phyloP scores from a whole-genome alignment of 768 basidiomycete species.

The Boletales sp. region DNA sequence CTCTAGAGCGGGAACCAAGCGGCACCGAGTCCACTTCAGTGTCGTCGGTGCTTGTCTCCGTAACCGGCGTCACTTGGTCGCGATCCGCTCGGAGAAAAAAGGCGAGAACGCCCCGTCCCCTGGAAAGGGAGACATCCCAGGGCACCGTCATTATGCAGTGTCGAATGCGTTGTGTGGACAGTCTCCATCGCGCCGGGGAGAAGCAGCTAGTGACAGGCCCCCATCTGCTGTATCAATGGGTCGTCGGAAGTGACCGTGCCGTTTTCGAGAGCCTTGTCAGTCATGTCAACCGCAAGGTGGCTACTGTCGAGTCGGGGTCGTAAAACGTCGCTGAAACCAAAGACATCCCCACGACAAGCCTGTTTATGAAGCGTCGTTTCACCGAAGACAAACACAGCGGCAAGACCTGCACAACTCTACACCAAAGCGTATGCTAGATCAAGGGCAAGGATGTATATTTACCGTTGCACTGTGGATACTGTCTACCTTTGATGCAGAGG shows the following conservation, averaged over 20 bases:
- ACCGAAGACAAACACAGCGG: too few relatives aligned
- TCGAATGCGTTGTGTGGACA: slow-evolving; percentile 23
- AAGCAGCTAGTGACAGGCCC: slow-evolving; percentile 3
- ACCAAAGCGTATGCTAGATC: too few relatives aligned
- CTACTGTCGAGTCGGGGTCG: not conserved
- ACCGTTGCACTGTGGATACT: too few relatives aligned
- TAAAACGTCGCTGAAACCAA: not conserved
- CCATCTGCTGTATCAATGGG: slow-evolving; percentile 52
- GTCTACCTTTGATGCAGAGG: too few relatives aligned
- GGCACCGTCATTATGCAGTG: slow-evolving; percentile 16
- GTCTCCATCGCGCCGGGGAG: slow-evolving; percentile 11
- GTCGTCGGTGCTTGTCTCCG: slow-evolving; percentile 25
- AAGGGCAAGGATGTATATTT: too few relatives aligned
- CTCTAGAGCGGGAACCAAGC: not conserved
- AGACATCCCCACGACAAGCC: too few relatives aligned
- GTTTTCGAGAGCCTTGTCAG: slow-evolving; percentile 67
- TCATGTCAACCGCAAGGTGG: slow-evolving; percentile 56
- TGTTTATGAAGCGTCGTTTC: too few relatives aligned
- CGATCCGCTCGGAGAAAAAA: slow-evolving; percentile 57
- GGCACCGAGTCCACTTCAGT: not conserved
- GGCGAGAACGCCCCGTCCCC: slow-evolving; percentile 4
- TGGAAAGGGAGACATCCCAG: not conserved
- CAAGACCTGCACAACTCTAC: too few relatives aligned
- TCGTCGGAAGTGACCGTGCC: slow-evolving; percentile 51
- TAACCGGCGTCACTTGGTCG: slow-evolving; percentile 59